Conservation (phyloP, 2,329 filamentous ascomycete species). For the Aspergillus luchuensis region DNA sequence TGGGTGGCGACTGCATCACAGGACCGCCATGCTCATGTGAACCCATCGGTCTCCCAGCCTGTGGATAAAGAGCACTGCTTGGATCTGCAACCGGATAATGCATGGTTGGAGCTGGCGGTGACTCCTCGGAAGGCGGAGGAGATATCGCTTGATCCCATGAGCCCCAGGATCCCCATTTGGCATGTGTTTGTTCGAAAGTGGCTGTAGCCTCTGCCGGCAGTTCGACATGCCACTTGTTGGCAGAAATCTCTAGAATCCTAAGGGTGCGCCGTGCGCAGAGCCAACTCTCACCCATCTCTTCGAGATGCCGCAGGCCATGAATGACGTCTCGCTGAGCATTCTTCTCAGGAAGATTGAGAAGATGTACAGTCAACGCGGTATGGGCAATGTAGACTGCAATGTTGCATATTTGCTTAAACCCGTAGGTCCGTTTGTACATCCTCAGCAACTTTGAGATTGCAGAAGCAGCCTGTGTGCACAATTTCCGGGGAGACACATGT, state of each 20-base stretch:
- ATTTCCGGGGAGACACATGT: constrained; percentile 85
- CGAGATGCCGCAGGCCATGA: constrained; percentile 85
- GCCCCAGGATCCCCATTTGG: constrained; percentile 73
- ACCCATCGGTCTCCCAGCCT: constrained; percentile 11
- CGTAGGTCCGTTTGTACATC: constrained; percentile 89
- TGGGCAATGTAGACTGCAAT: constrained; percentile 95
- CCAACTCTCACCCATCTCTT: constrained; percentile 96
- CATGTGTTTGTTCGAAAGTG: constrained; percentile 75
- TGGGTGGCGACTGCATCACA: constrained; percentile 12
- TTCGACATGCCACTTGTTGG: constrained; percentile 85
- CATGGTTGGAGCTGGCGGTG: constrained; percentile 21
- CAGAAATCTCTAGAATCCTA: constrained; percentile 79
- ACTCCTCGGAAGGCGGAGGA: constrained; percentile 32
- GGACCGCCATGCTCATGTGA: constrained; percentile 12
- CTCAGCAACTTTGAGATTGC: constrained; percentile 93
- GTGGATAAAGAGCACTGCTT: constrained; percentile 17
- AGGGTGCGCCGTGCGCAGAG: constrained; percentile 83
- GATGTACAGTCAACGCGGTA: constrained; percentile 89
- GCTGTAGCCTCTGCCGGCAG: constrained; percentile 78
- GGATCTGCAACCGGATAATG: constrained; percentile 24
- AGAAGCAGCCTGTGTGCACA: constrained; percentile 86
- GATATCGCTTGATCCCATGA: constrained; percentile 45
- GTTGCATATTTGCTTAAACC: constrained; percentile 90
- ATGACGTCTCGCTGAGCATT: constrained; percentile 86
- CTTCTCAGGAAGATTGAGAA: constrained; percentile 91